Conservation (phyloP, 108 stramenopile species). For the Asterionellopsis glacialis region DNA sequence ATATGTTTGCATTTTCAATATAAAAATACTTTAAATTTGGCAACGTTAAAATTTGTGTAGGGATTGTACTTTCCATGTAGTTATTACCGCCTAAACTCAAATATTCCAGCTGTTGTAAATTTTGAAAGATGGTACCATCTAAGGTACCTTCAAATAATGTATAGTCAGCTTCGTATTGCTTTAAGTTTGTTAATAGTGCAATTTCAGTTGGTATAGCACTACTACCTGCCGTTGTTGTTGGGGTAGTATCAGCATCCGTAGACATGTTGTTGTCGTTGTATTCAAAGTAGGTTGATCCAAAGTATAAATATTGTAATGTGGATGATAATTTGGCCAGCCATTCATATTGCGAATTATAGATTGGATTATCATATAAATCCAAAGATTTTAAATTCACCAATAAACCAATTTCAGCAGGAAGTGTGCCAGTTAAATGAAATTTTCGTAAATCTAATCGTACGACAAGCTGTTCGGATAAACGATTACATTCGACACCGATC, state of each 20-base stretch:
- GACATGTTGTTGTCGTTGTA: no score
- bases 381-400: no score
- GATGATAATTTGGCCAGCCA: no score
- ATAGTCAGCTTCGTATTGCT: not conserved
- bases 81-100: not conserved
- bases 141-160: not conserved
- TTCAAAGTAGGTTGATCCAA: not conserved
- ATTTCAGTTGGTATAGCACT: constrained; percentile 17
- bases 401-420: no score
- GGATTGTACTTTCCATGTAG: constrained; percentile 4
- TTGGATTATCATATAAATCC: no score
- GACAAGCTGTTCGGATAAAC: no score
- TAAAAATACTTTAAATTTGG: constrained; percentile 38
- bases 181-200: constrained; percentile 21
- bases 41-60: constrained; percentile 15
- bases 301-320: constrained; percentile 2
- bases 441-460: no score
- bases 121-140: not conserved
- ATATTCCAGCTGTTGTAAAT: constrained; percentile 1
- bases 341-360: no score
- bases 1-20: constrained; percentile 8
- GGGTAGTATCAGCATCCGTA: no score
- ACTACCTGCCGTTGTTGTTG: no score
- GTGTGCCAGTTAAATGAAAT: no score
- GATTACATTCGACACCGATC: no score